Percentiles rank a stretch among this genome's conserved stretches.
These are phyloP conservation scores for Fusarium continuum DNA, from an alignment of 2,329 filamentous ascomycete genomes.

Conservation along the genomic window DNA sequence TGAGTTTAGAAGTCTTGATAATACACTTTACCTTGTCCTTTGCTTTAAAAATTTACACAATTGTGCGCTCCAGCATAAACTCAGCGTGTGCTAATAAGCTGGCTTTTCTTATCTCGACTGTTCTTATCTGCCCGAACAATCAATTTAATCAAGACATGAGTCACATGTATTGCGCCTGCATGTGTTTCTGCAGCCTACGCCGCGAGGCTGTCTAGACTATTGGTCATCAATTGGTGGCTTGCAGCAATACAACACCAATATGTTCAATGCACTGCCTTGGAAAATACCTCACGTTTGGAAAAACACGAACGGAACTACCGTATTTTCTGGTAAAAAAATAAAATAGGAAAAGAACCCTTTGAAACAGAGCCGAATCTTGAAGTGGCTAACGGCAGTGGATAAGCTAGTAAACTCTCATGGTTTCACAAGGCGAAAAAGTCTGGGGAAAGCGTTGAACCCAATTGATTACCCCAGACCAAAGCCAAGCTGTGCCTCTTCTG, in stretches of 20 bases:
- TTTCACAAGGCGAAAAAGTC: not conserved
- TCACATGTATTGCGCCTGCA: not conserved
- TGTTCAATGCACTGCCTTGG: too few relatives aligned
- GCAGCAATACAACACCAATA: not conserved
- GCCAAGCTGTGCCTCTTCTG: too few relatives aligned
- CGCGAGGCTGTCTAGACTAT: not conserved
- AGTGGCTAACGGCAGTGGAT: not conserved
- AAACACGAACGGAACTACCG: not conserved
- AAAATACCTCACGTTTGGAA: not conserved
- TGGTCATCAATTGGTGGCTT: not conserved
- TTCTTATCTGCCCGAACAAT: too few relatives aligned
- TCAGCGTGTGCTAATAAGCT: too few relatives aligned
- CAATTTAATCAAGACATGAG: not conserved
- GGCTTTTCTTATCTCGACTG: too few relatives aligned
- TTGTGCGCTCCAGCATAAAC: too few relatives aligned
- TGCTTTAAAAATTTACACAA: too few relatives aligned
- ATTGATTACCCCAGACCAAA: too few relatives aligned
- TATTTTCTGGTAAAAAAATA: not conserved
- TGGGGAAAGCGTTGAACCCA: not conserved
- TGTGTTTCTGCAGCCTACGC: not conserved
- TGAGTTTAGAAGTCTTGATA: too few relatives aligned
- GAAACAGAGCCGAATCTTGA: not conserved
- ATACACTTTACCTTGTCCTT: too few relatives aligned
- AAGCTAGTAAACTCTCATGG: not conserved
- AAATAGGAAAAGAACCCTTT: not conserved